A percentile compares a stretch with the other conserved stretches of the same genome.
phyloP scores from a whole-genome alignment of 2,329 filamentous ascomycete genomes.

The Penicillium aurantiogriseum region DNA sequence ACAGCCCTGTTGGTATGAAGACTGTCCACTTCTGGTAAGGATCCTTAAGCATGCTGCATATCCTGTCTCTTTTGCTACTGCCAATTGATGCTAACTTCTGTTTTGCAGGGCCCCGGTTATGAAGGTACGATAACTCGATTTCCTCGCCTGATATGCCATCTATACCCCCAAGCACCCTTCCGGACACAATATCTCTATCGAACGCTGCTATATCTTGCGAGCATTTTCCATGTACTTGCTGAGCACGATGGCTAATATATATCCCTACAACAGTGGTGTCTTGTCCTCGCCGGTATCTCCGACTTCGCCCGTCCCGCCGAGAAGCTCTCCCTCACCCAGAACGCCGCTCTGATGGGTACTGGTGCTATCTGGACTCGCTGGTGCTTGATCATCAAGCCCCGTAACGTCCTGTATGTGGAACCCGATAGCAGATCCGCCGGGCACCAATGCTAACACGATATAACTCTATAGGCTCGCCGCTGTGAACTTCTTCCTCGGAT shows the following conservation, averaged over 20 bases:
- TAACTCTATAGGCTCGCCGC: slow-evolving; percentile 66
- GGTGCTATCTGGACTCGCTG: slow-evolving; percentile 97
- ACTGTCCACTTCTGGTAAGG: slow-evolving; percentile 95
- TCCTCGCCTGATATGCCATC: slow-evolving; percentile 4
- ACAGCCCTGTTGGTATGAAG: slow-evolving; percentile 77
- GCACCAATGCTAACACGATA: slow-evolving; percentile 10
- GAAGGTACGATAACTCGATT: slow-evolving; percentile 57
- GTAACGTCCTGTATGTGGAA: slow-evolving; percentile 74
- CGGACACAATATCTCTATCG: neutral
- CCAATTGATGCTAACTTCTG: slow-evolving; percentile 15
- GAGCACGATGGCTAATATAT: slow-evolving; percentile 5
- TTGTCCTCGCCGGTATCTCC: slow-evolving; percentile 87
- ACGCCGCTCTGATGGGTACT: slow-evolving; percentile 82
- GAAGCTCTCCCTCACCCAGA: slow-evolving; percentile 90
- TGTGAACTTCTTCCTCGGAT: slow-evolving; percentile 96
- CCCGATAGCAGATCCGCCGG: neutral
- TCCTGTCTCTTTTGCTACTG: neutral
- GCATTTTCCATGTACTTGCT: neutral
- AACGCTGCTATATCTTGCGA: neutral
- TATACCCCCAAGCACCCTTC: too few relatives aligned
- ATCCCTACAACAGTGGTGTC: slow-evolving; percentile 65
- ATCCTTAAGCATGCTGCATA: neutral
- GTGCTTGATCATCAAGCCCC: slow-evolving; percentile 95
- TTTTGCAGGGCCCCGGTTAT: slow-evolving; percentile 79
- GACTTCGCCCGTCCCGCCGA: slow-evolving; percentile 90